Evolutionary conservation across 306 rosid species (phyloP).

Genomic region (Notholithocarpus densiflorus): DNA sequence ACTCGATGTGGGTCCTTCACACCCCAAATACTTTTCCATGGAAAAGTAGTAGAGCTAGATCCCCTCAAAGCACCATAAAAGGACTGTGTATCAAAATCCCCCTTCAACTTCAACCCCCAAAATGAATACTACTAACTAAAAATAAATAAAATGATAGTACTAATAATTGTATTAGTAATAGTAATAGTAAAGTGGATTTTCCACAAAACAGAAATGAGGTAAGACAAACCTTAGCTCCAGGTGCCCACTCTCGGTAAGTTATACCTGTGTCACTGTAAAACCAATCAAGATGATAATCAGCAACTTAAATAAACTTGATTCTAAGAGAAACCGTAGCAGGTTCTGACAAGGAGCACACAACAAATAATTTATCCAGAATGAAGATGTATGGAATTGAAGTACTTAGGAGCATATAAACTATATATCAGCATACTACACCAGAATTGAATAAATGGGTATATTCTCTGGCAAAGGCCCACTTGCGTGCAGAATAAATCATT

Average conservation of each 20-base stretch:
- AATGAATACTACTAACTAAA: not conserved
- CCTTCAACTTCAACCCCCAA: no score
- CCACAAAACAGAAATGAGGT: not conserved
- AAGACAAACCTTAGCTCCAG: slow-evolving; percentile 84
- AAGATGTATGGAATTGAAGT: not conserved
- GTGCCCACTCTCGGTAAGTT: slow-evolving; percentile 98
- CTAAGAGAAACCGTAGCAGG: not conserved
- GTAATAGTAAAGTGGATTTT: not conserved
- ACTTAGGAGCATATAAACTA: not conserved
- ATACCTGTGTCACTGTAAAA: slow-evolving; percentile 78
- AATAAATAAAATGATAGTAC: not conserved
- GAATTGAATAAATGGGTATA: not conserved
- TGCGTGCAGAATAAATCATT: not conserved
- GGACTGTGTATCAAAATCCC: no score
- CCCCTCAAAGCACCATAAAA: no score
- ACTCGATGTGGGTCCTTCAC: no score
- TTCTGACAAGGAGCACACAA: not conserved
- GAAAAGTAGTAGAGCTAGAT: no score
- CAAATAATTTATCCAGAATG: not conserved
- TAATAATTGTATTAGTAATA: not conserved
- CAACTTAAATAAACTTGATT: not conserved
- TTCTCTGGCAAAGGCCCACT: not conserved
- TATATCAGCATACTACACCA: not conserved
- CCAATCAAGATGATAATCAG: slow-evolving; percentile 30
- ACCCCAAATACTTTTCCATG: no score